phyloP scores from a whole-genome alignment of 768 basidiomycete genomes.

The Kwoniella newhampshirensis region DNA sequence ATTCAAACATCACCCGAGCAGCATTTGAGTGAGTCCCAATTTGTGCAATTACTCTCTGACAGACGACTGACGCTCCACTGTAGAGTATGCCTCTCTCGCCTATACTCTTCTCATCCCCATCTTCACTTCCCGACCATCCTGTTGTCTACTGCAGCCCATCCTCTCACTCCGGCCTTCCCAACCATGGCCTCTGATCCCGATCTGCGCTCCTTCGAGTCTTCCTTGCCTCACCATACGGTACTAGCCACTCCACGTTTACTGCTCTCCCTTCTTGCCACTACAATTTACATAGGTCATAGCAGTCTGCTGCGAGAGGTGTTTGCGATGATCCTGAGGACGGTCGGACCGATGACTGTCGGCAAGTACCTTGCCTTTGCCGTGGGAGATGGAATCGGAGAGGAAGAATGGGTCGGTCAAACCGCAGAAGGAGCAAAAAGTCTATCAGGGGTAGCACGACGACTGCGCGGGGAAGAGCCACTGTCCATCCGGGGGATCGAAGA shows the following conservation, averaged over 20 bases:
- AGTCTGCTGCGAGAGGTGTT: conserved; percentile 72
- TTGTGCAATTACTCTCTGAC: not conserved
- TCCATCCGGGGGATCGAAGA: not conserved
- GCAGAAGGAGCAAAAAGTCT: conserved; percentile 33
- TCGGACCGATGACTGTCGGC: conserved; percentile 74
- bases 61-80: conserved; percentile 13
- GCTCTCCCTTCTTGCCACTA: conserved; percentile 79
- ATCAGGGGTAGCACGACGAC: conserved; percentile 6
- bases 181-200: conserved; percentile 55
- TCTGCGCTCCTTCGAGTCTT: conserved; percentile 44
- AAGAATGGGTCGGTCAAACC: conserved; percentile 57
- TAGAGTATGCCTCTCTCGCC: conserved; percentile 78
- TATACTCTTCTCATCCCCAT: conserved; percentile 82
- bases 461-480: not conserved
- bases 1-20: conserved; percentile 82
- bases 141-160: conserved; percentile 65
- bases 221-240: conserved; percentile 62
- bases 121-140: conserved; percentile 67
- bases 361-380: conserved; percentile 79
- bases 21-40: conserved; percentile 78
- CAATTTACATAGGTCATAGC: conserved; percentile 81
- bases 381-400: conserved; percentile 62
- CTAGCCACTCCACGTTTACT: conserved; percentile 77
- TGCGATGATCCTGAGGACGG: conserved; percentile 66
- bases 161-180: conserved; percentile 60